These are phyloP conservation scores for Tricholoma saponaceum DNA, from an alignment of 768 basidiomycete genomes.

Conservation along the genomic window DNA sequence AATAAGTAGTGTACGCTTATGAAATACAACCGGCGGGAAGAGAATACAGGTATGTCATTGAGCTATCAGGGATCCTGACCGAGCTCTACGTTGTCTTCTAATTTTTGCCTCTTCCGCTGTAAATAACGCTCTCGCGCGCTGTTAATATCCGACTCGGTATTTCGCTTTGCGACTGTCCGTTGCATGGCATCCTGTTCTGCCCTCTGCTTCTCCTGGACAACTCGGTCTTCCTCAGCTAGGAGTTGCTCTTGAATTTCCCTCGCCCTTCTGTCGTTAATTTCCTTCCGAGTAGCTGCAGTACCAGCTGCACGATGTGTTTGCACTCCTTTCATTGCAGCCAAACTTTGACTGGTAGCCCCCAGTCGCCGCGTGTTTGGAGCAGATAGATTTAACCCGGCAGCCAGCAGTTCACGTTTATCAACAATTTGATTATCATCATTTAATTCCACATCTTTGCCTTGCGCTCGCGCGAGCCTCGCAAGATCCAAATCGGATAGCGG, in stretches of 20 bases:
- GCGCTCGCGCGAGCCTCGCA: conserved; percentile 60
- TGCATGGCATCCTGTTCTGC: conserved; percentile 63
- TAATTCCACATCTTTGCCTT: conserved; percentile 85
- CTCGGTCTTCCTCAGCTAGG: conserved; percentile 64
- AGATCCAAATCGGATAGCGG: conserved; percentile 71
- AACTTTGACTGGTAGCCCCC: conserved; percentile 31
- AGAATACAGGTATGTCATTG: not conserved
- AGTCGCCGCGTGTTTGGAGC: conserved; percentile 74
- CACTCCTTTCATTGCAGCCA: conserved; percentile 23
- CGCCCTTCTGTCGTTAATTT: conserved; percentile 81
- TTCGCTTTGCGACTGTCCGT: conserved; percentile 67
- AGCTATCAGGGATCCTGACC: not conserved
- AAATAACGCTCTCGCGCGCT: conserved; percentile 73
- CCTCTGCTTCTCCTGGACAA: conserved; percentile 50
- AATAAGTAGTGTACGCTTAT: not conserved
- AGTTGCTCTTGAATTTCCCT: conserved; percentile 78
- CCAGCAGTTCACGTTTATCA: conserved; percentile 88
- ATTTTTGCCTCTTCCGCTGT: conserved; percentile 72
- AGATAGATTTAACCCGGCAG: conserved; percentile 89
- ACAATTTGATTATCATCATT: conserved; percentile 98
- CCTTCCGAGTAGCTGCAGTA: conserved; percentile 69
- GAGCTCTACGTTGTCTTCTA: conserved; percentile 39
- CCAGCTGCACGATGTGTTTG: conserved; percentile 77
- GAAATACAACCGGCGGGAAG: not conserved
- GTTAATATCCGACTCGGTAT: conserved; percentile 68